Conservation (phyloP, 2,329 filamentous ascomycete species). For the Lasiodiplodia gonubiensis region DNA sequence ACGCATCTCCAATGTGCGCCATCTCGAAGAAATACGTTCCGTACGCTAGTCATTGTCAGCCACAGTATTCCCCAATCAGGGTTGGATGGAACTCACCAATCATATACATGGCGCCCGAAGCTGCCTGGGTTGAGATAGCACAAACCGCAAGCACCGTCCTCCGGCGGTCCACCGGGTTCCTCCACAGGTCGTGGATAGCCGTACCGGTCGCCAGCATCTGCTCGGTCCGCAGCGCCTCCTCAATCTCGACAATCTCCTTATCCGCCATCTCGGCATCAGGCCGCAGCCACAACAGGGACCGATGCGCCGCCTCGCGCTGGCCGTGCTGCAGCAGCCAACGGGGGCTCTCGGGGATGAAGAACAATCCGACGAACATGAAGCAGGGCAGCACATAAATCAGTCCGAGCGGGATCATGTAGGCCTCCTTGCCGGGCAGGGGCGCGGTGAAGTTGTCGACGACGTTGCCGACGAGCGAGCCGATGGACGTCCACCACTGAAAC, state of each 20-base stretch:
- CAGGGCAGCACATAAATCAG: slow-evolving; percentile 61
- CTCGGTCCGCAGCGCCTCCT: slow-evolving; percentile 39
- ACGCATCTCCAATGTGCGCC: slow-evolving; percentile 49
- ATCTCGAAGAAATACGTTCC: slow-evolving; percentile 45
- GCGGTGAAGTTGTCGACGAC: slow-evolving; percentile 59
- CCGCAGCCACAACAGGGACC: slow-evolving; percentile 39
- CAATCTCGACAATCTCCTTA: slow-evolving; percentile 38
- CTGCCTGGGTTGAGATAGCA: slow-evolving; percentile 58
- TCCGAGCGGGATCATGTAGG: slow-evolving; percentile 56
- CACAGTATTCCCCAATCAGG: too few relatives aligned
- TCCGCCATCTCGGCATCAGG: slow-evolving; percentile 34
- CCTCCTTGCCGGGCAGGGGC: slow-evolving; percentile 31
- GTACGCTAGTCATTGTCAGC: slow-evolving; percentile 33
- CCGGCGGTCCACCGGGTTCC: slow-evolving; percentile 59
- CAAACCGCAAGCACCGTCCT: slow-evolving; percentile 57
- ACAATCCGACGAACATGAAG: slow-evolving; percentile 50
- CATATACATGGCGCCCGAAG: slow-evolving; percentile 60
- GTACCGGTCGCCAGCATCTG: slow-evolving; percentile 58
- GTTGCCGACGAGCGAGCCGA: slow-evolving; percentile 53
- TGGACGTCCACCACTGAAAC: slow-evolving; percentile 56
- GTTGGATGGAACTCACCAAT: slow-evolving; percentile 33
- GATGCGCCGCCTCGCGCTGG: slow-evolving; percentile 33
- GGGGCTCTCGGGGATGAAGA: slow-evolving; percentile 48
- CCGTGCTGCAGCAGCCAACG: slow-evolving; percentile 49
- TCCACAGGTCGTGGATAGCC: slow-evolving; percentile 57